phyloP scores from a whole-genome alignment of 2,329 filamentous ascomycete species.

The Penicillium olsonii region DNA sequence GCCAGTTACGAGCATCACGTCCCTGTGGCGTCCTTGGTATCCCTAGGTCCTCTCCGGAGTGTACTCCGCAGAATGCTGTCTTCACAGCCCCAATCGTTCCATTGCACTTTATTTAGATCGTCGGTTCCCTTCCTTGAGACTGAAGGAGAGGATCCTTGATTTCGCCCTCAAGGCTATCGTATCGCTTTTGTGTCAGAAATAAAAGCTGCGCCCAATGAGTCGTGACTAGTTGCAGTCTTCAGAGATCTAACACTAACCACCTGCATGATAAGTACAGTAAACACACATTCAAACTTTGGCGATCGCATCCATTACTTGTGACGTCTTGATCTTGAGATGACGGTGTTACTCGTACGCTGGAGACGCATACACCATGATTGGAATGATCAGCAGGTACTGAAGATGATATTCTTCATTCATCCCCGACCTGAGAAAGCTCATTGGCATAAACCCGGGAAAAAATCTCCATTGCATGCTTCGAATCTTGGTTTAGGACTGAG shows the following conservation, averaged over 20 bases:
- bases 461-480: too few relatives aligned
- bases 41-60: slow-evolving; percentile 22
- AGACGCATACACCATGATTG: background rate
- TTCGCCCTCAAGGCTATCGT: background rate
- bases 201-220: too few relatives aligned
- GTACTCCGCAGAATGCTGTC: slow-evolving; percentile 21
- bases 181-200: background rate
- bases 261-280: too few relatives aligned
- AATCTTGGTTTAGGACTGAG: too few relatives aligned
- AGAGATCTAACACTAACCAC: too few relatives aligned
- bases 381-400: slow-evolving; percentile 6
- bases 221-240: too few relatives aligned
- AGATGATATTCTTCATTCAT: too few relatives aligned
- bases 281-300: too few relatives aligned
- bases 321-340: background rate
- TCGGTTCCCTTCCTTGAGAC: background rate
- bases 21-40: slow-evolving; percentile 7
- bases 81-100: background rate
- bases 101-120: background rate
- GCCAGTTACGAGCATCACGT: slow-evolving; percentile 13
- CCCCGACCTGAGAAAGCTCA: too few relatives aligned
- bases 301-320: too few relatives aligned
- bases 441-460: too few relatives aligned
- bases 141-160: background rate
- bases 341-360: background rate